phyloP scores from a whole-genome alignment of 2,329 filamentous ascomycete genomes.

The Cladosporium sphaerospermum region DNA sequence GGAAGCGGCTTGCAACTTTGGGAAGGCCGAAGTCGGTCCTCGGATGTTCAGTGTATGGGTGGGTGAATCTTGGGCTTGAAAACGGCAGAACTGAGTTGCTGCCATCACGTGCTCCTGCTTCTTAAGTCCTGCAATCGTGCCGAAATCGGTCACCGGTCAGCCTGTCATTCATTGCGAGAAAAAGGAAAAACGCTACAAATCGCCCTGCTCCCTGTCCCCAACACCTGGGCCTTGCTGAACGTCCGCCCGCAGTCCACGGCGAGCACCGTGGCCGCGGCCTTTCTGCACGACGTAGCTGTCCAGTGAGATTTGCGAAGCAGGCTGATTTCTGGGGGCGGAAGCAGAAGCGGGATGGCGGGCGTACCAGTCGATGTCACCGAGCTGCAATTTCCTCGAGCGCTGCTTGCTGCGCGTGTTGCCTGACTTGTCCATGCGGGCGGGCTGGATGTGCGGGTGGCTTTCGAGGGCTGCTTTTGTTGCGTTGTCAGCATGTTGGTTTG shows the following conservation, averaged over 20 bases:
- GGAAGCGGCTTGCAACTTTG: no score
- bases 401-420: constrained; percentile 66
- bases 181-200: no score
- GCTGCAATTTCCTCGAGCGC: constrained; percentile 80
- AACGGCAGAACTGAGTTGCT: not conserved
- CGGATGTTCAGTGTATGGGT: not conserved
- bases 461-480: constrained; percentile 27
- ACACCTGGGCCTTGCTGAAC: not conserved
- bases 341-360: constrained; percentile 12
- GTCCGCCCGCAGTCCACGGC: not conserved
- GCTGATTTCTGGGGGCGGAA: constrained; percentile 16
- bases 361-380: constrained; percentile 98
- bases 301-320: constrained; percentile 17
- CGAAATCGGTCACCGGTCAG: constrained; percentile 20
- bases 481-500: constrained; percentile 19
- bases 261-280: not conserved
- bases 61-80: not conserved
- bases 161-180: constrained; percentile 13
- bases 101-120: constrained; percentile 3
- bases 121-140: constrained; percentile 27
- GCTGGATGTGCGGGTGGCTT: constrained; percentile 35
- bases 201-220: not conserved
- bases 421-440: constrained; percentile 47
- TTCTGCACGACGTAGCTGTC: constrained; percentile 28
- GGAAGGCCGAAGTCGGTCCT: no score